A percentile compares a stretch with the other conserved stretches of the same genome.
These are phyloP conservation scores for Eremomyces bilateralis DNA, from an alignment of 495 filamentous ascomycete genomes.

Conservation along the genomic window DNA sequence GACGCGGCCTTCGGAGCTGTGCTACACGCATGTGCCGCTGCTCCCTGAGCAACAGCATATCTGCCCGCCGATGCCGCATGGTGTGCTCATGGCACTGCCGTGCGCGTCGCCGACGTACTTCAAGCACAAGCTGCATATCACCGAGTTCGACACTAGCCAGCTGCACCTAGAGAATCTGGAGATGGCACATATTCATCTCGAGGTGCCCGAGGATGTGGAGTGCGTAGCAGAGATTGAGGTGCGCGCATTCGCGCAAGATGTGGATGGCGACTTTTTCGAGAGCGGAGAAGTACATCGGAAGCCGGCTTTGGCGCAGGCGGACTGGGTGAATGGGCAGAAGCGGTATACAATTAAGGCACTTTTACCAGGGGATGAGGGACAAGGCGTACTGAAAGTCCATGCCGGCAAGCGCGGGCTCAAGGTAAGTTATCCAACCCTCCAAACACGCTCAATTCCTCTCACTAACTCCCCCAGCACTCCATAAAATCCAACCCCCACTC, in stretches of 20 bases:
- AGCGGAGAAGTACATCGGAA: conserved; percentile 74
- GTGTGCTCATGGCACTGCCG: conserved; percentile 66
- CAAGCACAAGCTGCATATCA: conserved; percentile 51
- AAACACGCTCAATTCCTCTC: too few relatives aligned
- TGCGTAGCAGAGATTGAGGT: conserved; percentile 81
- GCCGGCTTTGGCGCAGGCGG: conserved; percentile 69
- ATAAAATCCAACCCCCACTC: conserved; percentile 87
- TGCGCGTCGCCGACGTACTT: conserved; percentile 75
- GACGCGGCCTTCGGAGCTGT: conserved; percentile 60
- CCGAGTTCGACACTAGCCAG: conserved; percentile 79
- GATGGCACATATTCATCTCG: conserved; percentile 70
- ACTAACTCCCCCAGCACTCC: conserved; percentile 33
- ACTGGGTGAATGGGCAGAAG: conserved; percentile 74
- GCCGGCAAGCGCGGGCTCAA: conserved; percentile 84
- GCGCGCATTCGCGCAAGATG: conserved; percentile 53
- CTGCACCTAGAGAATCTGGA: conserved; percentile 76
- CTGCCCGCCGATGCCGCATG: conserved; percentile 64
- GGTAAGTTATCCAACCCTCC: too few relatives aligned
- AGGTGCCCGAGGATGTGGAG: conserved; percentile 75
- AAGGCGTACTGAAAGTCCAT: conserved; percentile 79
- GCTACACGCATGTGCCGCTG: conserved; percentile 86
- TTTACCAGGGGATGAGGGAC: conserved; percentile 72
- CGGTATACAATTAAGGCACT: conserved; percentile 83
- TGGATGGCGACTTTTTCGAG: conserved; percentile 82
- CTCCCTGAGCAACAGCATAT: conserved; percentile 76